Evolutionary conservation across 805 yeast genomes (phyloP).

Genomic region (Candida khao-thaluensis): DNA sequence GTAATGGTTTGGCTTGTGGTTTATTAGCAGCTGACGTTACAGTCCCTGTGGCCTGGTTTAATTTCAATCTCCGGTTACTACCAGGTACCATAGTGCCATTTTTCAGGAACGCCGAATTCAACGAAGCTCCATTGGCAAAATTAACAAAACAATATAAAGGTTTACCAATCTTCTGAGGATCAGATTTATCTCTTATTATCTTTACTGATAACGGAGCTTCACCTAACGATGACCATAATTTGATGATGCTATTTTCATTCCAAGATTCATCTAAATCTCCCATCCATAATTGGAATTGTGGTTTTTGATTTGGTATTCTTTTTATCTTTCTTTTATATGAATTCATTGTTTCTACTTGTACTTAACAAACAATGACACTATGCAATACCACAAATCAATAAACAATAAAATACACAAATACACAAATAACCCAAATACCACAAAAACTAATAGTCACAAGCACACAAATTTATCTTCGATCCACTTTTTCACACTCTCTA

Average conservation of each 20-base stretch:
- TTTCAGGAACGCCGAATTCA: conserved; percentile 61
- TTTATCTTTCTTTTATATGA: conserved; percentile 3
- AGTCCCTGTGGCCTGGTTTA: conserved; percentile 71
- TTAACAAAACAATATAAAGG: conserved; percentile 73
- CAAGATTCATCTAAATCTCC: conserved; percentile 86
- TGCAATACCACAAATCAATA: too few relatives aligned
- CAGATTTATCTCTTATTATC: conserved; percentile 68
- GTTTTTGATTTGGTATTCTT: neutral
- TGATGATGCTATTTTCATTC: conserved; percentile 67
- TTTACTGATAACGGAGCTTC: conserved; percentile 59
- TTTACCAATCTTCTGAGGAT: conserved; percentile 27
- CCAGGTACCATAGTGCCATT: conserved; percentile 73
- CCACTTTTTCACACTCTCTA: too few relatives aligned
- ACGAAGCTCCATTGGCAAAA: conserved; percentile 59
- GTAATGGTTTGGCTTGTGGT: conserved; percentile 5
- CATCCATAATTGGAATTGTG: conserved; percentile 65
- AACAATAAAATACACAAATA: too few relatives aligned
- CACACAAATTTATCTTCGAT: too few relatives aligned
- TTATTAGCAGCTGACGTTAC: neutral
- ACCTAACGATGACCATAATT: conserved; percentile 72
- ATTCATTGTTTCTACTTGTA: too few relatives aligned
- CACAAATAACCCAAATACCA: too few relatives aligned
- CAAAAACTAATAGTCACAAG: too few relatives aligned
- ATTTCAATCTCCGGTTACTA: conserved; percentile 57
- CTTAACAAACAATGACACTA: too few relatives aligned